phyloP scores from a whole-genome alignment of 148 eudicot species.

The Spergularia marina region DNA sequence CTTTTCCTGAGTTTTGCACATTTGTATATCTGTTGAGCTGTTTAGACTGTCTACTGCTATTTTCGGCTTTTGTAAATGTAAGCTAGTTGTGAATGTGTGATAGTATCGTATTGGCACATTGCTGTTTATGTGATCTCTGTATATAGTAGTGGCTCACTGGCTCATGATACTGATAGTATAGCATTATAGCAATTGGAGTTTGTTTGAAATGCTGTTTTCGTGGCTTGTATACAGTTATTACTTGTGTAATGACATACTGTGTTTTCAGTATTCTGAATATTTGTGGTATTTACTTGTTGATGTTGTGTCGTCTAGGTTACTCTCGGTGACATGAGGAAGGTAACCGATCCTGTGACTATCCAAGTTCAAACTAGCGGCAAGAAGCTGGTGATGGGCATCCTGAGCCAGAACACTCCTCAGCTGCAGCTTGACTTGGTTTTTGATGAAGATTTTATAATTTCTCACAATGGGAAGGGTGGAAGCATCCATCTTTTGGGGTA shows the following conservation, averaged over 20 bases:
- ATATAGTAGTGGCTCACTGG: not conserved
- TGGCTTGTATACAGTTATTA: no score
- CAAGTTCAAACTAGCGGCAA: slow-evolving; percentile 39
- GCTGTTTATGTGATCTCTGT: not conserved
- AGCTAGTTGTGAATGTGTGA: no score
- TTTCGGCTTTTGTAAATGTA: no score
- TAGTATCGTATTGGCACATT: no score
- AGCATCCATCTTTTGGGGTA: slow-evolving; percentile 73
- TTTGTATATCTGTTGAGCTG: no score
- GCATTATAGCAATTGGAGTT: slow-evolving; percentile 12
- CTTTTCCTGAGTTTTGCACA: not conserved
- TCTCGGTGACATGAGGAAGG: slow-evolving; percentile 69
- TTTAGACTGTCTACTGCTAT: no score
- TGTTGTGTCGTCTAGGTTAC: slow-evolving; percentile 43
- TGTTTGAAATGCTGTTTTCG: no score
- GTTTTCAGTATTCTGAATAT: no score
- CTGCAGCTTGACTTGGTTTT: slow-evolving; percentile 69
- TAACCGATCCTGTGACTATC: slow-evolving; percentile 36
- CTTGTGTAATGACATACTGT: no score
- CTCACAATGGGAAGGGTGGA: slow-evolving; percentile 80
- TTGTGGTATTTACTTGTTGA: not conserved
- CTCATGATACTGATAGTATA: no score
- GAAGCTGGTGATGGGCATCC: slow-evolving; percentile 50
- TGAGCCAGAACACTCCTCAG: slow-evolving; percentile 58
- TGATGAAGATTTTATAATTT: slow-evolving; percentile 72